Percentiles rank a stretch among this genome's conserved stretches.
phyloP scores from a whole-genome alignment of 169 alveolate genomes.

The Besnoitia besnoiti region DNA sequence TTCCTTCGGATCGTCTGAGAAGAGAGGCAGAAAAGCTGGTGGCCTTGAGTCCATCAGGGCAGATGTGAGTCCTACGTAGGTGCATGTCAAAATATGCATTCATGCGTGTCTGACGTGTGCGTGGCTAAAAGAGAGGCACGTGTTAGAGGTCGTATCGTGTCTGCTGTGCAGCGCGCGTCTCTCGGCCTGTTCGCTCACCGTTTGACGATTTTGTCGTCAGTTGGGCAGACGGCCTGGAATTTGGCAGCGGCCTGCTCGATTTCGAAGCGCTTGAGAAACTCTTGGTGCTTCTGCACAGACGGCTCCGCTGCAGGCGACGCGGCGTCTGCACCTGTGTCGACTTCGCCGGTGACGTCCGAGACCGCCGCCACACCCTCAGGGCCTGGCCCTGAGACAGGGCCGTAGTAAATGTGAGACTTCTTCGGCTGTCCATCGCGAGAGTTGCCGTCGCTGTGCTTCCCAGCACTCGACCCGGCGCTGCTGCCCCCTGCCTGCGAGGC shows the following conservation, averaged over 20 bases:
- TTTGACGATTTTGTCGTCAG: conserved; percentile 20
- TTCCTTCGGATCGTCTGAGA: too few species aligned
- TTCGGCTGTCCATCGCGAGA: neutral
- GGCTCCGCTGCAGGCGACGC: neutral
- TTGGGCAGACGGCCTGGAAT: conserved; percentile 42
- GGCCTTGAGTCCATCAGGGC: too few species aligned
- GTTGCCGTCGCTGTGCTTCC: too few species aligned
- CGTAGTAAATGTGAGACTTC: conserved; percentile 15
- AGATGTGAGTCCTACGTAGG: too few species aligned
- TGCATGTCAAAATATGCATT: too few species aligned
- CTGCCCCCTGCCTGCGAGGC: neutral
- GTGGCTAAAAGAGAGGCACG: too few species aligned
- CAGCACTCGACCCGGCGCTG: neutral
- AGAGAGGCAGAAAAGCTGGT: too few species aligned
- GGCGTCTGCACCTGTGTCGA: neutral
- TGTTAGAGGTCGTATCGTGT: too few species aligned
- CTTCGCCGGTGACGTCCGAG: conserved; percentile 14
- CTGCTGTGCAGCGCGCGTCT: too few species aligned
- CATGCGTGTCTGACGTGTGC: too few species aligned
- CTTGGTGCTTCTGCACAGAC: neutral
- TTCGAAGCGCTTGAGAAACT: conserved; percentile 32
- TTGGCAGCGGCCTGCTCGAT: conserved; percentile 37
- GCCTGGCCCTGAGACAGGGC: neutral
- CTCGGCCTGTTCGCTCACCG: neutral
- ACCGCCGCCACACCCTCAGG: conserved; percentile 2